These are phyloP conservation scores for Xylaria sp. DNA, from an alignment of 2,329 filamentous ascomycete genomes.

Conservation along the genomic window DNA sequence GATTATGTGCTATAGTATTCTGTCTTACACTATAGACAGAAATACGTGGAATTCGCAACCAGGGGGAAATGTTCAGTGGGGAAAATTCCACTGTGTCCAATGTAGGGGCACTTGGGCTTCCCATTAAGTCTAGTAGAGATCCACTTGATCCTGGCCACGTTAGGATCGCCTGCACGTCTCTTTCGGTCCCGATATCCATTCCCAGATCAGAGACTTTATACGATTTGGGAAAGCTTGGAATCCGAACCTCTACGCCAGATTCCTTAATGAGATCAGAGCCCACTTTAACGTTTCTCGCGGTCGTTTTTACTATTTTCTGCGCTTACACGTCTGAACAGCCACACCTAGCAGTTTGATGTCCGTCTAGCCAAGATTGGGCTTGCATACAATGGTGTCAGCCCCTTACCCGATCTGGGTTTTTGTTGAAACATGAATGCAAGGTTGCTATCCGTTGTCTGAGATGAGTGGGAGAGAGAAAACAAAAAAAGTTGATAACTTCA, in stretches of 20 bases:
- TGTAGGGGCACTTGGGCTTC: constrained; percentile 17
- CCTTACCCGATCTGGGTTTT: constrained; percentile 39
- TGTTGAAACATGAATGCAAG: constrained; percentile 41
- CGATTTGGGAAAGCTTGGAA: constrained; percentile 19
- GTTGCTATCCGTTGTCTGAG: constrained; percentile 37
- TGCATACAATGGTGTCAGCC: constrained; percentile 37
- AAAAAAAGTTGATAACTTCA: constrained; percentile 22
- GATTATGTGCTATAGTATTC: constrained; percentile 29
- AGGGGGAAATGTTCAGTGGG: constrained; percentile 22
- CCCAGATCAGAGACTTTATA: constrained; percentile 7
- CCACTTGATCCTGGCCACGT: constrained; percentile 23
- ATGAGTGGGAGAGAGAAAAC: constrained; percentile 21
- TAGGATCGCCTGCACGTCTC: constrained; percentile 29
- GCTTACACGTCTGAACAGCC: constrained; percentile 14
- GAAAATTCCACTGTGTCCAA: constrained; percentile 26
- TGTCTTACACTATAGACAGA: constrained; percentile 28
- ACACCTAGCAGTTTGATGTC: constrained; percentile 23
- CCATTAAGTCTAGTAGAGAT: constrained; percentile 21
- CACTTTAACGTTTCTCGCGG: constrained; percentile 7
- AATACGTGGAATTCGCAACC: constrained; percentile 26
- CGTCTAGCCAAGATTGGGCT: constrained; percentile 21
- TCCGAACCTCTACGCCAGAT: constrained; percentile 9
- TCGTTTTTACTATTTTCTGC: constrained; percentile 5
- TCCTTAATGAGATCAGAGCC: constrained; percentile 13
- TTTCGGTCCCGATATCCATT: constrained; percentile 38